Conservation (phyloP, 192 early-diverging fungal species). For the Umbelopsis vinacea region DNA sequence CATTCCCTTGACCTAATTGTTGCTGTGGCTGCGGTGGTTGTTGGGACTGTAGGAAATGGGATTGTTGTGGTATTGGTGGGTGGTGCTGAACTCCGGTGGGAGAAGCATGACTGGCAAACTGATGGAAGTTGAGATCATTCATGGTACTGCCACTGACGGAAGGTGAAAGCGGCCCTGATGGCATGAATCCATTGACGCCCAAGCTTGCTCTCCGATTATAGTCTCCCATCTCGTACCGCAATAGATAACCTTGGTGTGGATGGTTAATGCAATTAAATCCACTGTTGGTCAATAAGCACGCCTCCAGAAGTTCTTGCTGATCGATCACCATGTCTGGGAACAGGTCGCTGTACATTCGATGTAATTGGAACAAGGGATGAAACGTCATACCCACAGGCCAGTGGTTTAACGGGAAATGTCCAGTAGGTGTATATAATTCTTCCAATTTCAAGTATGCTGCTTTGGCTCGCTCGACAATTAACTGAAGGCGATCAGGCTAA, state of each 20-base stretch:
- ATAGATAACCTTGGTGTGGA: constrained; percentile 33
- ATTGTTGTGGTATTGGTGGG: not conserved
- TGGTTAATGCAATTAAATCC: constrained; percentile 40
- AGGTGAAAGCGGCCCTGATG: constrained; percentile 1
- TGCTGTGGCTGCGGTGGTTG: constrained; percentile 1
- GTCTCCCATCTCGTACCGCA: constrained; percentile 24
- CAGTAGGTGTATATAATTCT: constrained; percentile 8
- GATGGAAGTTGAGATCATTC: constrained; percentile 6
- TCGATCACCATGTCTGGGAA: constrained; percentile 35
- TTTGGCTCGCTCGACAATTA: constrained; percentile 37
- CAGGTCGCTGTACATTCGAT: constrained; percentile 37
- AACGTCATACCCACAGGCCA: constrained; percentile 14
- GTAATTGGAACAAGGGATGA: constrained; percentile 32
- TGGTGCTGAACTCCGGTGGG: not conserved
- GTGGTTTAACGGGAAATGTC: not conserved
- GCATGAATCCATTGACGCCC: constrained; percentile 12
- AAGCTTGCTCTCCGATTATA: constrained; percentile 13
- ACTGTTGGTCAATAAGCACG: constrained; percentile 7
- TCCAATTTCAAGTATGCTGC: constrained; percentile 42
- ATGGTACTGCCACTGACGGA: constrained; percentile 5
- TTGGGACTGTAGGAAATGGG: not conserved
- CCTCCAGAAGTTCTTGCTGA: constrained; percentile 36
- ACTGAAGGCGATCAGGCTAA: constrained; percentile 29
- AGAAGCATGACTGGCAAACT: not conserved
- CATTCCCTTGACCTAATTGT: constrained; percentile 17